A percentile compares a stretch with the other conserved stretches of the same genome.
Conservation (phyloP, 1,284 basidiomycete genomes). For the Fomitiporia mediterranea region DNA sequence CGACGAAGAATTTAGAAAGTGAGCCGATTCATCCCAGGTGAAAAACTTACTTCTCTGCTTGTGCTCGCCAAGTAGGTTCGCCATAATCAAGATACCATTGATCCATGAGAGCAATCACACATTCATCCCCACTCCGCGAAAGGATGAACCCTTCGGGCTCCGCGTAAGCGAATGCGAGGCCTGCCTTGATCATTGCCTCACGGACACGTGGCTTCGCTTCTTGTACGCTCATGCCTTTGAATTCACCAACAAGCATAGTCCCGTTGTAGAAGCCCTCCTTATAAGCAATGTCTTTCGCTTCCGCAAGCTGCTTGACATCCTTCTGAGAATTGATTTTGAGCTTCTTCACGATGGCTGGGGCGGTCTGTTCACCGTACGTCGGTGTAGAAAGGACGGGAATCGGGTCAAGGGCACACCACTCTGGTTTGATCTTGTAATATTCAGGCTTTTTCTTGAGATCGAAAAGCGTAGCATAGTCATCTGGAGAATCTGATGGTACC, state of each 20-base stretch:
- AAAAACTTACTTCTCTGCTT: constrained; percentile 70
- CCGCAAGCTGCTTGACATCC: constrained; percentile 87
- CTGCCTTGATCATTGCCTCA: constrained; percentile 75
- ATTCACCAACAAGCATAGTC: constrained; percentile 86
- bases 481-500: constrained; percentile 97
- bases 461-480: constrained; percentile 89
- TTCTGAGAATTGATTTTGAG: constrained; percentile 96
- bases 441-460: constrained; percentile 97
- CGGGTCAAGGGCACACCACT: constrained; percentile 85
- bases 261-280: constrained; percentile 98
- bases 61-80: constrained; percentile 81
- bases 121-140: constrained; percentile 90
- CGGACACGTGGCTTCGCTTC: constrained; percentile 91
- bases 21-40: not conserved
- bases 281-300: constrained; percentile 97
- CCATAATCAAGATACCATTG: constrained; percentile 99
- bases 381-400: constrained; percentile 88
- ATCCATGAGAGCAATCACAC: constrained; percentile 96
- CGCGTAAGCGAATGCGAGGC: constrained; percentile 86
- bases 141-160: constrained; percentile 94
- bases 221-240: constrained; percentile 82
- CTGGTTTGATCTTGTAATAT: constrained; percentile 92
- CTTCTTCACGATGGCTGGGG: constrained; percentile 82
- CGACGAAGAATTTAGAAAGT: constrained; percentile 15
- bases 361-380: constrained; percentile 89